phyloP scores from a whole-genome alignment of 1,139 yeast species.

The Candida buenavistaensis region DNA sequence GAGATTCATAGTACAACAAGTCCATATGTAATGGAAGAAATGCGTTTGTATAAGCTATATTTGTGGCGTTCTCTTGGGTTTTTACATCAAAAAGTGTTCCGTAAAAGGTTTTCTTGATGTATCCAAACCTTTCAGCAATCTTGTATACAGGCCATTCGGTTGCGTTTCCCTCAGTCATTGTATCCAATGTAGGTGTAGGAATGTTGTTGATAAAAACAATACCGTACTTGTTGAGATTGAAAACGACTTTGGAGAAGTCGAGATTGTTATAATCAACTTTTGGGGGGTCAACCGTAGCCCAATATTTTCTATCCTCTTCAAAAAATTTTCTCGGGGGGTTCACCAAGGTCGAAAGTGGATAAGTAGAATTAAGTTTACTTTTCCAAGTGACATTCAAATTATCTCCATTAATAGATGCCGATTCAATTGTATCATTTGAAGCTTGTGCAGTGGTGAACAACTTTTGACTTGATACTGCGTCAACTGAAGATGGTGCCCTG shows the following conservation, averaged over 20 bases:
- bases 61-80: slow-evolving; percentile 60
- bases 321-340: slow-evolving; percentile 36
- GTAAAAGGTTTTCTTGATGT: slow-evolving; percentile 70
- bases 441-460: slow-evolving; percentile 62
- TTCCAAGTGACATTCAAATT: slow-evolving; percentile 54
- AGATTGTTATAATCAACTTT: slow-evolving; percentile 20
- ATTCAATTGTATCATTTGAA: slow-evolving; percentile 8
- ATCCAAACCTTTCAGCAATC: slow-evolving; percentile 66
- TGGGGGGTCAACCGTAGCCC: too few species aligned
- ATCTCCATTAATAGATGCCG: slow-evolving; percentile 30
- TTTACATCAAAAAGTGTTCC: slow-evolving; percentile 74
- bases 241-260: slow-evolving; percentile 39
- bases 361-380: slow-evolving; percentile 45
- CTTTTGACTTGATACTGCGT: slow-evolving; percentile 60
- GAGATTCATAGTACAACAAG: slow-evolving; percentile 74
- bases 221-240: slow-evolving; percentile 58
- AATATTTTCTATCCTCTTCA: slow-evolving; percentile 34
- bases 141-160: slow-evolving; percentile 41
- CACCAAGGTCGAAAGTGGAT: slow-evolving; percentile 47
- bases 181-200: slow-evolving; percentile 34
- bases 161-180: slow-evolving; percentile 31
- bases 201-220: slow-evolving; percentile 54
- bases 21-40: slow-evolving; percentile 82
- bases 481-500: slow-evolving; percentile 48
- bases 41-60: slow-evolving; percentile 70